Conservation (phyloP, 2,329 filamentous ascomycete species). For the Niveomyces coronatus region DNA sequence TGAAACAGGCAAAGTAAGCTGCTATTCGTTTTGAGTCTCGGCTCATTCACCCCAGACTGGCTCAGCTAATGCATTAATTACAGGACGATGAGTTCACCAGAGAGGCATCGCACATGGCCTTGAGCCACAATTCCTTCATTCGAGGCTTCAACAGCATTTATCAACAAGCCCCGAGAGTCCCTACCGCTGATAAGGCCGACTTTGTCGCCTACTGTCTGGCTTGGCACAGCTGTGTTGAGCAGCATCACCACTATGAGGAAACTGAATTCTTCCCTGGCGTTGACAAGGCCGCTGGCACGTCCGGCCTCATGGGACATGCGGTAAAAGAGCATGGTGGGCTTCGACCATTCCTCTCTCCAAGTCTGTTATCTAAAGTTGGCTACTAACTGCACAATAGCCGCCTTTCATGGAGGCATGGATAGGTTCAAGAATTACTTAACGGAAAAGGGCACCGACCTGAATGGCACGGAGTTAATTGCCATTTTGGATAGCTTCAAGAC, state of each 20-base stretch:
- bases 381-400: too few relatives aligned
- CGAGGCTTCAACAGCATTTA: conserved; percentile 55
- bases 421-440: conserved; percentile 43
- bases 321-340: conserved; percentile 44
- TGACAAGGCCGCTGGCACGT: conserved; percentile 36
- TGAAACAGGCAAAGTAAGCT: too few relatives aligned
- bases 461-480: conserved; percentile 31
- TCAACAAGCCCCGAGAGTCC: conserved; percentile 44
- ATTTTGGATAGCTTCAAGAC: conserved; percentile 42
- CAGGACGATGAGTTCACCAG: too few relatives aligned
- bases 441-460: conserved; percentile 30
- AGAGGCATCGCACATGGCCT: conserved; percentile 50
- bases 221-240: conserved; percentile 48
- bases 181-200: conserved; percentile 39
- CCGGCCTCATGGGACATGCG: conserved; percentile 43
- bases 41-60: too few relatives aligned
- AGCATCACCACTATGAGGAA: conserved; percentile 53
- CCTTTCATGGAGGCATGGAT: conserved; percentile 41
- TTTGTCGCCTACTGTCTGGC: conserved; percentile 49
- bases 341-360: too few relatives aligned
- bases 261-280: conserved; percentile 39
- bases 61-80: too few relatives aligned
- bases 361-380: too few relatives aligned
- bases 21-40: too few relatives aligned
- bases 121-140: conserved; percentile 53